Percentiles rank a stretch among this genome's conserved stretches.
Evolutionary conservation across 176 grass and related monocot genomes (phyloP).

Genomic region (Oryza longistaminata): DNA sequence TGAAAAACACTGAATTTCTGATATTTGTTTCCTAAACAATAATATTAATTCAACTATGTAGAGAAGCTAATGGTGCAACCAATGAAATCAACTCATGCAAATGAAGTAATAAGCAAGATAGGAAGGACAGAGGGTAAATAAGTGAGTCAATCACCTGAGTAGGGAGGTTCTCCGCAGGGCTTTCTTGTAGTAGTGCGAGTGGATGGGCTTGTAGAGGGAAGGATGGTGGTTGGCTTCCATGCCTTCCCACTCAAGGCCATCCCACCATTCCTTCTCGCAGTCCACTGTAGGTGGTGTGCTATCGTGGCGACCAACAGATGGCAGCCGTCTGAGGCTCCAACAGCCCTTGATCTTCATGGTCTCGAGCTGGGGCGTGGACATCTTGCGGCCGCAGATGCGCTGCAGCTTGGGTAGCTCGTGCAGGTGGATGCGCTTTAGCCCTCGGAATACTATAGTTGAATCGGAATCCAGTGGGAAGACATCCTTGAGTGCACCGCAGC

Average conservation of each 20-base stretch:
- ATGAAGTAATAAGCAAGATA: too few species aligned
- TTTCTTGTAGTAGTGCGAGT: constrained; percentile 12
- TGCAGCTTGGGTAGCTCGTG: constrained; percentile 30
- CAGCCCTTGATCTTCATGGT: constrained; percentile 23
- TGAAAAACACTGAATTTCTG: too few species aligned
- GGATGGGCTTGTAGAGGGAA: not conserved
- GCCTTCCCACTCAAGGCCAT: not conserved
- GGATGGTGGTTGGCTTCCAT: not conserved
- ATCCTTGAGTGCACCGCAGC: not conserved
- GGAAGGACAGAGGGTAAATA: too few species aligned
- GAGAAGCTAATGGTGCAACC: too few species aligned
- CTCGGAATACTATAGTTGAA: not conserved
- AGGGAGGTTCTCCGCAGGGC: not conserved
- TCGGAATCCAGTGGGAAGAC: not conserved
- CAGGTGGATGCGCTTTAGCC: not conserved
- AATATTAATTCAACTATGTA: too few species aligned
- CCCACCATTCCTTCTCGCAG: constrained; percentile 43
- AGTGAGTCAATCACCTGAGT: constrained; percentile 1
- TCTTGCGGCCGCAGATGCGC: not conserved
- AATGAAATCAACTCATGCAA: too few species aligned
- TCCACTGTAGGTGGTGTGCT: not conserved
- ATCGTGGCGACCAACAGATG: rapidly evolving
- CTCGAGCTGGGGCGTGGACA: not conserved
- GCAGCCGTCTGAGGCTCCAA: constrained; percentile 33
- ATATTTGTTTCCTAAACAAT: too few species aligned